phyloP scores from a whole-genome alignment of 2,329 filamentous ascomycete genomes.

The Claviceps humidiphila region DNA sequence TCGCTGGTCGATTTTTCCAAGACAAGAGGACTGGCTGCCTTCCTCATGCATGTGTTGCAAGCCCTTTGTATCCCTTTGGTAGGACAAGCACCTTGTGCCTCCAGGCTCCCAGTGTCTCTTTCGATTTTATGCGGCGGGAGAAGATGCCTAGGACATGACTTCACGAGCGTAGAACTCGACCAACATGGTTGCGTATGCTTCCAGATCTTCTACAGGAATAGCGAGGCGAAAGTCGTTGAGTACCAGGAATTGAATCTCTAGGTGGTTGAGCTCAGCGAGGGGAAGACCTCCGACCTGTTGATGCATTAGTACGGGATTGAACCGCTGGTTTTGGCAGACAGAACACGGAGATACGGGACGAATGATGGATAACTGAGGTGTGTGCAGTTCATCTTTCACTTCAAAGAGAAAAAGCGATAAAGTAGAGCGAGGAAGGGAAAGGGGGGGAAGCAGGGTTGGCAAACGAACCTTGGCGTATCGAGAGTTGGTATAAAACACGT shows the following conservation, averaged over 20 bases:
- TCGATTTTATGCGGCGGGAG: not conserved
- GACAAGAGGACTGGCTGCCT: too few species aligned
- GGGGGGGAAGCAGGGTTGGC: not conserved
- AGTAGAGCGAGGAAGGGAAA: not conserved
- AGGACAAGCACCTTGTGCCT: too few species aligned
- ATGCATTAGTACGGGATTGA: constrained; percentile 5
- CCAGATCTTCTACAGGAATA: constrained; percentile 86
- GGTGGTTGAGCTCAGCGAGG: constrained; percentile 81
- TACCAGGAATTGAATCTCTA: constrained; percentile 89
- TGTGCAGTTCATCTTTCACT: too few species aligned
- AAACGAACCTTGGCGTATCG: constrained; percentile 86
- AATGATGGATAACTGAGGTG: too few species aligned
- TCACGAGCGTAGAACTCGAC: constrained; percentile 96
- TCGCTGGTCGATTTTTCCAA: too few species aligned
- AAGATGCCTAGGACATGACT: constrained; percentile 39
- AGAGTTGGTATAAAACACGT: constrained; percentile 98
- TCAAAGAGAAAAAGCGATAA: not conserved
- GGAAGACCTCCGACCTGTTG: constrained; percentile 82
- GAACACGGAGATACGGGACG: too few species aligned
- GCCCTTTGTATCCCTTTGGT: too few species aligned
- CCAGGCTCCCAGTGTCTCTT: too few species aligned
- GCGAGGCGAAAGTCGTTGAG: constrained; percentile 93
- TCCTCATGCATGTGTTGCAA: too few species aligned
- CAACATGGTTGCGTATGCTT: constrained; percentile 95
- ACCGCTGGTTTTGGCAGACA: too few species aligned